A percentile compares a stretch with the other conserved stretches of the same genome.
These are phyloP conservation scores for Ceratobasidium sp. DNA, from an alignment of 1,284 basidiomycete species.

Conservation along the genomic window DNA sequence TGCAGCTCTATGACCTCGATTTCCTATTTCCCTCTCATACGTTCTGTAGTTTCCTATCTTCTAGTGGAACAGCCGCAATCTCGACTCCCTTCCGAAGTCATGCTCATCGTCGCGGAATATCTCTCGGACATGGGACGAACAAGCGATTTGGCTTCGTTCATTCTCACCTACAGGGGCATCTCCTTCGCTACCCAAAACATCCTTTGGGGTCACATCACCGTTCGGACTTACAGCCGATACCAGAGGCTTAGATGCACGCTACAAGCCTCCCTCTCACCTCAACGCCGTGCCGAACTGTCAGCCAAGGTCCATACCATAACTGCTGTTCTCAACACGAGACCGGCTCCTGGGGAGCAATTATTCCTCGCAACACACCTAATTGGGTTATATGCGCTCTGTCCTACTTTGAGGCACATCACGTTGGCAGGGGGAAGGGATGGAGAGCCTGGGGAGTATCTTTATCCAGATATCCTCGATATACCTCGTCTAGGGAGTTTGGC, in stretches of 20 bases:
- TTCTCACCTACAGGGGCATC: not conserved
- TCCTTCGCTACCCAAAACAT: not conserved
- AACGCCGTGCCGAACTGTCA: not conserved
- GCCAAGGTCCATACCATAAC: slow-evolving; percentile 12
- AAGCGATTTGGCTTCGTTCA: slow-evolving; percentile 2
- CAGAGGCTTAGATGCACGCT: not conserved
- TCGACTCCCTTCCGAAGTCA: slow-evolving; percentile 30
- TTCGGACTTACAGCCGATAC: not conserved
- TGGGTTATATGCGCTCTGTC: slow-evolving; percentile 2
- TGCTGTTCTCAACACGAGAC: not conserved
- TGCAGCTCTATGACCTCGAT: no score
- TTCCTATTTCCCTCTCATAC: no score
- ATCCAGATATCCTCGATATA: not conserved
- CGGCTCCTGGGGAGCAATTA: not conserved
- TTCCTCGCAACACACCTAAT: not conserved
- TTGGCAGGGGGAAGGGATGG: not conserved
- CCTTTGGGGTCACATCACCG: not conserved
- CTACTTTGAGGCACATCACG: slow-evolving; percentile 2
- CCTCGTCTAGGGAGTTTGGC: not conserved
- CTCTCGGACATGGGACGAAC: slow-evolving; percentile 39
- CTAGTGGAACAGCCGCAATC: no score
- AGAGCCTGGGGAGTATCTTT: not conserved
- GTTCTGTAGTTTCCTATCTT: no score
- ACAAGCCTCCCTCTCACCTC: not conserved
- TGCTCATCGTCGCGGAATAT: slow-evolving; percentile 43